These are phyloP conservation scores for Suhomyces chickasaworum DNA, from an alignment of 1,139 yeast species.

Conservation along the genomic window DNA sequence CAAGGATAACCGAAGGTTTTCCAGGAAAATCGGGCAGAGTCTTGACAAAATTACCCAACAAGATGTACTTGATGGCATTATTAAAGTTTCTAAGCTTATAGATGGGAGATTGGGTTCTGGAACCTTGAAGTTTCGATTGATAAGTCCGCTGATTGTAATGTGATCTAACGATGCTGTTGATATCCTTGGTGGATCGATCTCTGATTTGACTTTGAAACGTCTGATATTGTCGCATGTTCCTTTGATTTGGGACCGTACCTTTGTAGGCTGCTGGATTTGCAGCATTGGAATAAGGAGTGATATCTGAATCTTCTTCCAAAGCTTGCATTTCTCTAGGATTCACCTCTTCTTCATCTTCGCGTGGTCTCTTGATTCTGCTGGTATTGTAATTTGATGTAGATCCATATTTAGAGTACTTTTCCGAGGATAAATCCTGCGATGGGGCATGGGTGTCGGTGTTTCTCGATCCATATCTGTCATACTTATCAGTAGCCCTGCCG, in stretches of 20 bases:
- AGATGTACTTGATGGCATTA: conserved; percentile 84
- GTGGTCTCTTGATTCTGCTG: conserved; percentile 15
- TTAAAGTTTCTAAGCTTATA: conserved; percentile 85
- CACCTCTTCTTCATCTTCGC: conserved; percentile 19
- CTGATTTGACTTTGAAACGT: conserved; percentile 44
- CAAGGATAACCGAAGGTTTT: conserved; percentile 52
- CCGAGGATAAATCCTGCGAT: conserved; percentile 12
- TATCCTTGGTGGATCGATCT: conserved; percentile 40
- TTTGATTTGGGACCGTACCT: conserved; percentile 8
- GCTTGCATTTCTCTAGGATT: conserved; percentile 8
- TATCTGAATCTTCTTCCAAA: conserved; percentile 3
- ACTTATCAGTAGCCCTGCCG: conserved; percentile 31
- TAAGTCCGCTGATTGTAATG: conserved; percentile 88
- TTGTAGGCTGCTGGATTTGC: conserved; percentile 31
- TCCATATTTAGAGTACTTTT: conserved; percentile 35
- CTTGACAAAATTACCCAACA: conserved; percentile 69
- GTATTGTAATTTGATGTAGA: conserved; percentile 10
- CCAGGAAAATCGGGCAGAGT: conserved; percentile 38
- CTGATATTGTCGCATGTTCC: conserved; percentile 28
- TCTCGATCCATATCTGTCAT: conserved; percentile 41
- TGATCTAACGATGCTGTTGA: conserved; percentile 65
- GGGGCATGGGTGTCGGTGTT: background rate
- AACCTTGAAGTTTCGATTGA: conserved; percentile 59
- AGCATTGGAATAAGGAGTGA: conserved; percentile 33
- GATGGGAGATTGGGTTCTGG: conserved; percentile 77